Base-by-base conservation (phyloP, 208 protist species). In the Endotrypanum monterogeii region DNA sequence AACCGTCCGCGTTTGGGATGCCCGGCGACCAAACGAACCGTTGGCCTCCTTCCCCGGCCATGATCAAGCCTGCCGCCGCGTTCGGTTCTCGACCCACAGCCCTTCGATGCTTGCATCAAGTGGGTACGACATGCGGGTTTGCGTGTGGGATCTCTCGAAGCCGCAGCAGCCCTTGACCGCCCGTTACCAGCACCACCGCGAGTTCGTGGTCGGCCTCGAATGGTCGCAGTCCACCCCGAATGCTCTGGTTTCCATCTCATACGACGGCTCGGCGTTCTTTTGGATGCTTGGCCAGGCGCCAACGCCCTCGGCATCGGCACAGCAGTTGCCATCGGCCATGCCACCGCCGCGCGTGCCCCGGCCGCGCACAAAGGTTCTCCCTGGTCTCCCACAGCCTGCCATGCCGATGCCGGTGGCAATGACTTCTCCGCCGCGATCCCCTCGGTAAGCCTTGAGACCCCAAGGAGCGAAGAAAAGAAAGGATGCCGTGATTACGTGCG, bases 61-160 rank as follows among this genome's bases (percentile, higher is more conserved):
- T 79, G 84, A 94, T 14, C 87, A 94, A 79, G 90, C 94, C 48
- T 95, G 91, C 83, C 91, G 94, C 54, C 91, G 94, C 67, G 94
- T 98, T 20, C 86, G 91, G 78, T 98, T 93, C 74, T 83, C 89
- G 32, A 88, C 87, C 14, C 90, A 92, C 73, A 85, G 77, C 65
- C 89, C 87, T 71, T 89, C 85, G 6, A 69, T 95, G 74, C 77
- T 98, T 41, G 89, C 91, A 3, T 94, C 87, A 11, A 73, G 83
- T 25, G 91, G 92, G 51, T 98, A 98, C 79, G 94, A 98, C 85
- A 95, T 93, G 83, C 89, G 89, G 0, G 89, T 98, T 32, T 94
- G 88, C 75, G 83, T 96, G 63, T 98, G 91, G 89, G 92, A 98
- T 73, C 83, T 96, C 44, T 84, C 86, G 71, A 83, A 89, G 69